Evolutionary conservation across 805 yeast genomes (phyloP), one percentile per base, ranked within the genome.

Genomic region (Clavispora asparagi): DNA sequence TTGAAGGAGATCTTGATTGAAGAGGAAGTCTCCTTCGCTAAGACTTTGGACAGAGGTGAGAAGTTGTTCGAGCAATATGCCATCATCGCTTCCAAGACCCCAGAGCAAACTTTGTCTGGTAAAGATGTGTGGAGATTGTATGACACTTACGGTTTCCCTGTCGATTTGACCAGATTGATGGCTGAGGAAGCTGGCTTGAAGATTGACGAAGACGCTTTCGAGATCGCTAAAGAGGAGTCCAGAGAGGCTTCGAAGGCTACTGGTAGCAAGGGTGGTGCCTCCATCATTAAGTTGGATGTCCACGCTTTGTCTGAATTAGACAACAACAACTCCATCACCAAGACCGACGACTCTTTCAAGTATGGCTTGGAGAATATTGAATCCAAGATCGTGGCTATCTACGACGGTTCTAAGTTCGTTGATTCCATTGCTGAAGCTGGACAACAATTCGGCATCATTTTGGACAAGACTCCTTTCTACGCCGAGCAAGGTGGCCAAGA

Each of bases 401-500:
- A 82, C 57, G 77, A 82, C 54, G 88, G 89, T 36, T 68, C 77
- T 39, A 67, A 73, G 30, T 88, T 90, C 56, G 81, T 80, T 42
- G 70, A 76, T 39, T 55, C 73, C 9, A 67, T 76, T 29, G 39
- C 55, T 16, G 74, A 69, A 31, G 47, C 61, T 5, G 63, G 71
- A 26, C 55, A 60, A 44, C 89, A 87, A 64, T 70, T 77, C 55
- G 99, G 99, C 65, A 68, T 94, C 44, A 65, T 94, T 42, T 75
- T 94, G 49, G 95, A 94, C 64, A 85, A 81, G 66, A 88, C 98
- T 25, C 94, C 95, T 65, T 89, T 94, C 70, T 94, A 94, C 63
- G 98, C 99, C 42, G 99, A 94, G 73, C 95, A 88, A 70, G 99
- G 99, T 81, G 99, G 99, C 62, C 99, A 94, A 76, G 97, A 90